Evolutionary conservation across 2,329 filamentous ascomycete genomes (phyloP).

Genomic region (Zarea fungicola): DNA sequence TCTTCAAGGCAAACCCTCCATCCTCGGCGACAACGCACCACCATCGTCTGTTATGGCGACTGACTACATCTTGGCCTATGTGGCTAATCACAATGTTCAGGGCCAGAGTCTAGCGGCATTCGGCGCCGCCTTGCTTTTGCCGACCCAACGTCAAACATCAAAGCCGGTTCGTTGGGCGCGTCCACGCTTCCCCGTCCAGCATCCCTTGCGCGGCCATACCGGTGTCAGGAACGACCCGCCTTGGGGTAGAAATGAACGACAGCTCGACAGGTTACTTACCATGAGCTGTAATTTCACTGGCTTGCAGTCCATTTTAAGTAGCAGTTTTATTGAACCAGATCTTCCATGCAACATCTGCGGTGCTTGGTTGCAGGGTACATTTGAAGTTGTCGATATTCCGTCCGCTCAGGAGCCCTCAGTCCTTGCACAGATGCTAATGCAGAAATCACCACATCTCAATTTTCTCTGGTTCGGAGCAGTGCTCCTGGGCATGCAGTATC

Average conservation of each 20-base stretch:
- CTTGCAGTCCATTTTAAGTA: slow-evolving; percentile 1
- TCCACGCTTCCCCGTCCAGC: neutral
- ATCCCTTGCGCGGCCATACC: neutral
- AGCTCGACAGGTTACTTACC: slow-evolving; percentile 16
- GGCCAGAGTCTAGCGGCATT: slow-evolving; percentile 11
- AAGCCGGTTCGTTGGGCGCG: slow-evolving; percentile 3
- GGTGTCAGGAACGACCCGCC: neutral
- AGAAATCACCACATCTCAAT: slow-evolving; percentile 11
- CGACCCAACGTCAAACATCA: slow-evolving; percentile 7
- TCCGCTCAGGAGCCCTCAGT: neutral
- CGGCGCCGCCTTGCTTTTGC: slow-evolving; percentile 10
- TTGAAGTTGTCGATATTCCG: neutral
- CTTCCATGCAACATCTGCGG: slow-evolving; percentile 10
- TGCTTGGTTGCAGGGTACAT: neutral
- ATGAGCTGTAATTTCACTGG: slow-evolving; percentile 15
- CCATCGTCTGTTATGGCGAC: slow-evolving; percentile 5
- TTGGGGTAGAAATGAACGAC: slow-evolving; percentile 10
- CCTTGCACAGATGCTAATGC: neutral
- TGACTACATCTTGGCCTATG: slow-evolving; percentile 11
- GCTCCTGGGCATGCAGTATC: slow-evolving; percentile 8
- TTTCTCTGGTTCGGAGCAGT: slow-evolving; percentile 17
- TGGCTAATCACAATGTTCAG: slow-evolving; percentile 1
- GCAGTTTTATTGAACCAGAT: slow-evolving; percentile 16
- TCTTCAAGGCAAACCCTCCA: neutral
- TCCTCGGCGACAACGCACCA: neutral